Percentiles rank a stretch among this genome's conserved stretches.
Evolutionary conservation across 2,329 filamentous ascomycete species (phyloP).

Genomic region (Dothiorella sarmentorum): DNA sequence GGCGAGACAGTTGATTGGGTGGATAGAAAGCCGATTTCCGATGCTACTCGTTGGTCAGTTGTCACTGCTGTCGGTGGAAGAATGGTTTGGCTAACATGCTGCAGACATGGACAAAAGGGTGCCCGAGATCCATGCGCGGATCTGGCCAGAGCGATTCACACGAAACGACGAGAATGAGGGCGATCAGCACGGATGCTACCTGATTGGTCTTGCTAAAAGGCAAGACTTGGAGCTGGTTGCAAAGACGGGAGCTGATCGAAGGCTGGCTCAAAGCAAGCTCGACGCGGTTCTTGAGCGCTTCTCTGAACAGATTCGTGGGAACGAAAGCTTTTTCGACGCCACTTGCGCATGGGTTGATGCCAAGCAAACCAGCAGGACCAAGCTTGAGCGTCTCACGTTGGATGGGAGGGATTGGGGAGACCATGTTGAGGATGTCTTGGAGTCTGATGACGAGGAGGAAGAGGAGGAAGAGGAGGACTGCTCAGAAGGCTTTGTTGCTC

Average conservation of each 20-base stretch:
- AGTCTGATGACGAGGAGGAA: conserved; percentile 32
- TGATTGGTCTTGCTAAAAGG: conserved; percentile 52
- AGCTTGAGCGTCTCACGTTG: conserved; percentile 44
- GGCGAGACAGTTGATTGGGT: conserved; percentile 57
- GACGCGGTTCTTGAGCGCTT: conserved; percentile 34
- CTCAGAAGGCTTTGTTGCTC: too few species aligned
- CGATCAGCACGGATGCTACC: conserved; percentile 60
- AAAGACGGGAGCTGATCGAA: conserved; percentile 38
- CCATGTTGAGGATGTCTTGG: conserved; percentile 46
- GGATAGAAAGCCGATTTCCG: conserved; percentile 61
- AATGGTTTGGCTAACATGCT: too few species aligned
- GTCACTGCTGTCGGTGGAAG: conserved; percentile 14
- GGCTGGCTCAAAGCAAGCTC: conserved; percentile 44
- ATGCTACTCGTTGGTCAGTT: conserved; percentile 56
- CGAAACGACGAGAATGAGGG: conserved; percentile 22
- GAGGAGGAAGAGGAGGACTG: background rate
- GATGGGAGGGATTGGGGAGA: conserved; percentile 35
- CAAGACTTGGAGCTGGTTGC: background rate
- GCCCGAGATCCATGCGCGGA: conserved; percentile 51
- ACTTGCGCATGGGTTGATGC: conserved; percentile 35
- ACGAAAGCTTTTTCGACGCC: conserved; percentile 37
- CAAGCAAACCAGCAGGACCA: conserved; percentile 30
- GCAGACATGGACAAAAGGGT: conserved; percentile 55
- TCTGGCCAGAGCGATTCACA: conserved; percentile 62
- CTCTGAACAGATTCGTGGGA: conserved; percentile 31